Base-by-base conservation (phyloP, 2,329 filamentous ascomycete species). In the Cladophialophora psammophila region DNA sequence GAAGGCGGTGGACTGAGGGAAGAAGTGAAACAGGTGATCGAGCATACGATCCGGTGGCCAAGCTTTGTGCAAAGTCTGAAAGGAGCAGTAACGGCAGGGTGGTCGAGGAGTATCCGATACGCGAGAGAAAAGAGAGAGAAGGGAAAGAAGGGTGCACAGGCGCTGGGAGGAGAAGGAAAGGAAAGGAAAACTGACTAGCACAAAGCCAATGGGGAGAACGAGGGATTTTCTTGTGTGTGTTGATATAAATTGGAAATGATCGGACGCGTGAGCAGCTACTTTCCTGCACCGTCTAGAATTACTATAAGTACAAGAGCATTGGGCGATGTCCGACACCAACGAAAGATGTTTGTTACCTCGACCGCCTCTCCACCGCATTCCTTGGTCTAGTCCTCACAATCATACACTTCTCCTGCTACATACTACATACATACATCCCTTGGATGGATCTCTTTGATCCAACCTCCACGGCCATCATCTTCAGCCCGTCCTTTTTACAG, bases 41-140 rank as follows among this genome's bases (percentile, higher is more conserved):
- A 89, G 75, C 91, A 91, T 76, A 98, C 96, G 0, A 92, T 98
- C 73, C 87, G 88, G 64, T 98, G 95, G 95, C 94, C 95, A 0
- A 95, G 93, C 74, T 93, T 92, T 2, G 89, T 89, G 5, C 94
- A 99, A 79, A 95, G 89, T 62, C 76, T 94, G 69, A 99, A 99
- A 80, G 90, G 93, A 1, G 78, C 91, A 1, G 78, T 97, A 53
- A 98, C 93, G 2, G 89, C 91, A 0, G 96, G 95, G 0, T 77
- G 91, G 15, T 76, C 82, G 6, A 87, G 89, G 74, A 90, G 90
- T 5, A 85, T 86, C 82, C 86, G 89, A 69, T 99, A 99, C 77
- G 74, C 96, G 63, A 83, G 85, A 52, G 95, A 98, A 78, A 99
- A 99, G 84, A 82, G 89, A 68, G 81, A 81, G 69, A 79, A 78